phyloP scores from a whole-genome alignment of 1,139 yeast genomes.

The Saccharomyces hybrid region DNA sequence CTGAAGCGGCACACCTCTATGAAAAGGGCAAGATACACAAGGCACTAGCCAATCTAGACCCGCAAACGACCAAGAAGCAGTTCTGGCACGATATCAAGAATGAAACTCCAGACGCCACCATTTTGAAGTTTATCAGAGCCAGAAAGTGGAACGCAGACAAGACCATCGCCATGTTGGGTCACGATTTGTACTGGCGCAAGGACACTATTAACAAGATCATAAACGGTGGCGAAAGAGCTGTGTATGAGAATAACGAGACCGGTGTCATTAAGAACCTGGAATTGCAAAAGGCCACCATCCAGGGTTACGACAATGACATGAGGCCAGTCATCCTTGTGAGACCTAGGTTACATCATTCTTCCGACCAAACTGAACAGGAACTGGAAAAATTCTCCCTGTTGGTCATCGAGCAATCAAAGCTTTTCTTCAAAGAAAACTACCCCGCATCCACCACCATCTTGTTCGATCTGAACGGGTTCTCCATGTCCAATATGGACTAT shows the following conservation, averaged over 20 bases:
- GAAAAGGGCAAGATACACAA: constrained; percentile 29
- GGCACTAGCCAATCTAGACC: constrained; percentile 36
- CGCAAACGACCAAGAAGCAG: constrained; percentile 37
- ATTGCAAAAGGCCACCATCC: constrained; percentile 54
- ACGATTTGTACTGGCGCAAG: constrained; percentile 63
- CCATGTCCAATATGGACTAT: constrained; percentile 78
- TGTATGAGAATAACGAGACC: constrained; percentile 25
- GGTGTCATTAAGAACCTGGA: constrained; percentile 37
- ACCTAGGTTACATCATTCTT: constrained; percentile 65
- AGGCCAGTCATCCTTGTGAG: constrained; percentile 67
- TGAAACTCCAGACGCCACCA: constrained; percentile 64
- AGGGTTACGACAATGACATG: constrained; percentile 56
- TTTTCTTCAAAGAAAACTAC: constrained; percentile 43
- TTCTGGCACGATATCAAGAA: constrained; percentile 49
- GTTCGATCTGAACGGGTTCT: constrained; percentile 69
- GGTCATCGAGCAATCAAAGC: constrained; percentile 62
- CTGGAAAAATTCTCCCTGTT: constrained; percentile 59
- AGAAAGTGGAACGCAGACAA: constrained; percentile 64
- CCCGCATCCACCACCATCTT: constrained; percentile 64
- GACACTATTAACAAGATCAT: constrained; percentile 52
- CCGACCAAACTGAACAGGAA: constrained; percentile 61
- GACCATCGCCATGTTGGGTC: constrained; percentile 57
- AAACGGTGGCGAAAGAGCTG: constrained; percentile 51
- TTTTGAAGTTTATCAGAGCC: constrained; percentile 63
- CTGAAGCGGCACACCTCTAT: constrained; percentile 18